phyloP scores from a whole-genome alignment of 331 rosid genomes.

The Dryas integrifolia region DNA sequence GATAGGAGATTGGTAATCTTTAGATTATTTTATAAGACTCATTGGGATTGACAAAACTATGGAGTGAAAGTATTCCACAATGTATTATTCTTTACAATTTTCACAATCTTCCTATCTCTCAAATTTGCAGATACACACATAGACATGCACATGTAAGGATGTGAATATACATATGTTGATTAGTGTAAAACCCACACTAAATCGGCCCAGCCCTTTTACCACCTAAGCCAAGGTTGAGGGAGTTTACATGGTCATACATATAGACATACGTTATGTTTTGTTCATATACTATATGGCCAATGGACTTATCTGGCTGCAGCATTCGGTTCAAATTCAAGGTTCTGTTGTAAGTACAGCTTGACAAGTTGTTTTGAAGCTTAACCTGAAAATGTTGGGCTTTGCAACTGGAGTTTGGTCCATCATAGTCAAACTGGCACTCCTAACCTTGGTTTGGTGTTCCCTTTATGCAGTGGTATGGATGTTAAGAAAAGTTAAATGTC shows the following conservation, averaged over 20 bases:
- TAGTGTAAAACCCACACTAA: neutral
- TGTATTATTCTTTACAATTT: neutral
- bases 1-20: neutral
- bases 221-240: constrained; percentile 3
- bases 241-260: neutral
- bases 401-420: constrained; percentile 8
- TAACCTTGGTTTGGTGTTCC: neutral
- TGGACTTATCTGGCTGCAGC: constrained; percentile 1
- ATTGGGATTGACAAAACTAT: no score
- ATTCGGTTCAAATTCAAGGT: neutral
- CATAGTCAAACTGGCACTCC: neutral
- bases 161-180: neutral
- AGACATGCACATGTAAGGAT: neutral
- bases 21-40: neutral
- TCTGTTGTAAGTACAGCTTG: neutral
- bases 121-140: neutral
- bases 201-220: neutral
- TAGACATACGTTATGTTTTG: neutral
- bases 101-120: neutral
- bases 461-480: neutral
- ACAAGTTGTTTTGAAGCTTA: constrained; percentile 4
- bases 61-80: neutral
- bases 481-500: neutral
- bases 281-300: neutral
- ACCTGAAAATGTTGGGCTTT: neutral